Conservation (phyloP, 192 early-diverging fungal genomes). For the Thamnidium elegans region DNA sequence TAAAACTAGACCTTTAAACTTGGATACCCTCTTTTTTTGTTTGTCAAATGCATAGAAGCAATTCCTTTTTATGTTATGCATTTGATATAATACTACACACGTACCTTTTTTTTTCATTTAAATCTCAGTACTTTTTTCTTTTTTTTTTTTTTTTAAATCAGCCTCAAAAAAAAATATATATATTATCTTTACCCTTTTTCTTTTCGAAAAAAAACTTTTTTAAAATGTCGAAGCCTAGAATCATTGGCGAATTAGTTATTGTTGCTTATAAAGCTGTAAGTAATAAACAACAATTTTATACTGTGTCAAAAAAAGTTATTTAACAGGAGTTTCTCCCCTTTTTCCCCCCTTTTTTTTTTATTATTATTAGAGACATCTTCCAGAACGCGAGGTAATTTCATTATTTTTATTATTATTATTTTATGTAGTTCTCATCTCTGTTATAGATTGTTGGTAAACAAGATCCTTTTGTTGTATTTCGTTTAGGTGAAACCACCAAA, state of each 20-base stretch:
- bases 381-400: constrained; percentile 35
- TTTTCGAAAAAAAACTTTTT: background rate
- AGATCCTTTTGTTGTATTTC: constrained; percentile 52
- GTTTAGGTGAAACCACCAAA: constrained; percentile 43
- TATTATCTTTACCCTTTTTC: constrained; percentile 2
- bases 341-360: background rate
- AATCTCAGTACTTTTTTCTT: background rate
- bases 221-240: constrained; percentile 28
- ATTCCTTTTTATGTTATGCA: too few relatives aligned
- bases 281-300: background rate
- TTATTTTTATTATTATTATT: background rate
- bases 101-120: too few relatives aligned
- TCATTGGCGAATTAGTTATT: constrained; percentile 37
- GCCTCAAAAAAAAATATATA: background rate
- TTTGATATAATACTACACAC: too few relatives aligned
- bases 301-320: background rate
- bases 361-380: constrained; percentile 32
- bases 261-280: constrained; percentile 42
- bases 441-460: constrained; percentile 48
- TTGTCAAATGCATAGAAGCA: background rate
- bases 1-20: too few relatives aligned
- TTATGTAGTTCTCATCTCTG: background rate
- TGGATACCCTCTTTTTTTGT: too few relatives aligned
- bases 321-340: background rate
- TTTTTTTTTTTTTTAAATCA: background rate